Evolutionary conservation across 2,329 filamentous ascomycete species (phyloP), one percentile per base, ranked within the genome.

Genomic region (Thyridium curvatum): DNA sequence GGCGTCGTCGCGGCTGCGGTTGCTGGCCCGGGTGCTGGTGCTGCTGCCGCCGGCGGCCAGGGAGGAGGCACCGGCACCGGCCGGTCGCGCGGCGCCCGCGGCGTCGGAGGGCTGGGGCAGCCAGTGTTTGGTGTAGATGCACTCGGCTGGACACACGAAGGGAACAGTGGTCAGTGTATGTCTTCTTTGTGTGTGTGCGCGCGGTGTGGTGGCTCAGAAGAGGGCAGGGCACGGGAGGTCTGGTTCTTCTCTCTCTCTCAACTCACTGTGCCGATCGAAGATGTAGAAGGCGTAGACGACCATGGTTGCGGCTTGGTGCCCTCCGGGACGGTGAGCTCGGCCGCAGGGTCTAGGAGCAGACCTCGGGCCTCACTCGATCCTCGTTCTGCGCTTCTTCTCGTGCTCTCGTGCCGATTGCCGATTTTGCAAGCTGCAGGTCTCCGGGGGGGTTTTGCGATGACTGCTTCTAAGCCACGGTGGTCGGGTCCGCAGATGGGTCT

Each of bases 231-330:
- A n/a, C n/a, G n/a, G n/a, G n/a, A n/a, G n/a, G n/a, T n/a, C n/a
- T n/a, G n/a, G n/a, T n/a, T n/a, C n/a, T n/a, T n/a, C n/a, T n/a
- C n/a, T n/a, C n/a, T n/a, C n/a, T n/a, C n/a, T n/a, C n/a, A n/a
- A 56, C 77, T 58, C 74, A 96, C 93, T 95, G 66, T 98, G 93
- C 49, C 93, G 84, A 68, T 98, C 93, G 62, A 98, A 98, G 59
- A 98, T 96, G 73, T 95, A 95, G 68, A 98, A 95, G 43, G 89
- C 90, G 68, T 94, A 97, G 63, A 97, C 86, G 44, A 85, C 82
- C 93, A 98, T 97, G 58, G 52, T 69, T 61, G 50, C 37, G n/a
- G n/a, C n/a, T n/a, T 26, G 21, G 21, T 26, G 6, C 21, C 21
- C 21, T n/a, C n/a, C n/a, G n/a, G n/a, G 21, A 10, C 21, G 21